Conservation (phyloP, 805 yeast genomes). For the Pichia sporocuriosa region DNA sequence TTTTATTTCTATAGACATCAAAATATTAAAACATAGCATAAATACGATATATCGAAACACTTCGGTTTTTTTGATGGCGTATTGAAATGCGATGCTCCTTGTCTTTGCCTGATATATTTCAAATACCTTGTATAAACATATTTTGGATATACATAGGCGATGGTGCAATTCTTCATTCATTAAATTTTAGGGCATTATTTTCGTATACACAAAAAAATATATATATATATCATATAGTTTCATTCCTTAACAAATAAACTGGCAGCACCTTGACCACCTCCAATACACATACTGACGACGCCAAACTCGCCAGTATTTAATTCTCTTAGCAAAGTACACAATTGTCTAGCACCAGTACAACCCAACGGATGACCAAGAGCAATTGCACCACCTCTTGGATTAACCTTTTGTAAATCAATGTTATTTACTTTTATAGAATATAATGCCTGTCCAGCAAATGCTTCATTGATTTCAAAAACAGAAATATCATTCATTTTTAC, state of each 20-base stretch:
- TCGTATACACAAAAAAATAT: no score
- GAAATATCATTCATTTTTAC: constrained; percentile 59
- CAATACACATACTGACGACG: constrained; percentile 93
- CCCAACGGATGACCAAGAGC: constrained; percentile 95
- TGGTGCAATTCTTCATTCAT: no score
- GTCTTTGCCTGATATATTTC: no score
- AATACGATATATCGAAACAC: no score
- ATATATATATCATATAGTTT: no score
- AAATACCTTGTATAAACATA: no score
- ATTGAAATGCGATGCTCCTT: no score
- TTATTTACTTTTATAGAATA: constrained; percentile 62
- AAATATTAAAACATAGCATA: no score
- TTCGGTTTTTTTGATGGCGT: no score
- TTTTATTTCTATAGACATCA: no score
- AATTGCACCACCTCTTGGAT: constrained; percentile 94
- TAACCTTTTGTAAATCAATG: constrained; percentile 64
- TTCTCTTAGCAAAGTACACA: constrained; percentile 81
- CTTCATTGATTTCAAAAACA: constrained; percentile 88
- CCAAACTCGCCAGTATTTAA: constrained; percentile 77
- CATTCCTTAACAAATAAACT: constrained; percentile 75
- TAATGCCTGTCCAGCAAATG: constrained; percentile 92
- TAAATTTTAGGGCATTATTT: no score
- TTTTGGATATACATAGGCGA: no score
- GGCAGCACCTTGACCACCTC: constrained; percentile 99
- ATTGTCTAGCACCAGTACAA: constrained; percentile 80